Percentiles rank a stretch among this genome's conserved stretches.
phyloP scores from a whole-genome alignment of 495 filamentous ascomycete genomes.

The Penicillium lagena region DNA sequence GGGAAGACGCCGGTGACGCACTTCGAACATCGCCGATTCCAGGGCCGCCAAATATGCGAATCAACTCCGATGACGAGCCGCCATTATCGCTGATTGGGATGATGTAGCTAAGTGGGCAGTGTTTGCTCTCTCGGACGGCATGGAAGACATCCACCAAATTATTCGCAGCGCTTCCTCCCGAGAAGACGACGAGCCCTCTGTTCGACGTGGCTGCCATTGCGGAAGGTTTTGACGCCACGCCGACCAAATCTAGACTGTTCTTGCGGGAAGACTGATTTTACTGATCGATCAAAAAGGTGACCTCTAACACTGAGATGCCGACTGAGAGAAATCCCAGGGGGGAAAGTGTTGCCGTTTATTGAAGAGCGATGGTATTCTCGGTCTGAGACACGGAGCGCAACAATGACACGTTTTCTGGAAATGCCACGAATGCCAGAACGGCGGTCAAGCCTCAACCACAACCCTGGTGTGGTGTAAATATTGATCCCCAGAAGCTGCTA shows the following conservation, averaged over 20 bases:
- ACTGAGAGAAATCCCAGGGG: no score
- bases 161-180: conserved; percentile 87
- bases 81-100: conserved; percentile 97
- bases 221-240: no score
- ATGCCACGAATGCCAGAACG: not conserved
- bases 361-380: not conserved
- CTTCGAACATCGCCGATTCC: conserved; percentile 90
- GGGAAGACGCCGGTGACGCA: conserved; percentile 33
- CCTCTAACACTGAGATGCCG: no score
- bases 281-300: no score
- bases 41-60: conserved; percentile 87
- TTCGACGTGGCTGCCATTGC: conserved; percentile 16
- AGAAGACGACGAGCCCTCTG: conserved; percentile 73
- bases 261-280: no score
- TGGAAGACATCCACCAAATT: conserved; percentile 89
- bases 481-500: not conserved
- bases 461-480: not conserved
- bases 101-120: conserved; percentile 69
- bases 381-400: not conserved
- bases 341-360: no score
- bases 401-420: not conserved
- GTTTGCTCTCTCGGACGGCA: conserved; percentile 60
- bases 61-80: conserved; percentile 84
- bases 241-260: no score
- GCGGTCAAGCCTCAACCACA: not conserved